Percentiles rank a stretch among this genome's conserved stretches.
phyloP scores from a whole-genome alignment of 169 alveolate species.

The Eimeria necatrix region DNA sequence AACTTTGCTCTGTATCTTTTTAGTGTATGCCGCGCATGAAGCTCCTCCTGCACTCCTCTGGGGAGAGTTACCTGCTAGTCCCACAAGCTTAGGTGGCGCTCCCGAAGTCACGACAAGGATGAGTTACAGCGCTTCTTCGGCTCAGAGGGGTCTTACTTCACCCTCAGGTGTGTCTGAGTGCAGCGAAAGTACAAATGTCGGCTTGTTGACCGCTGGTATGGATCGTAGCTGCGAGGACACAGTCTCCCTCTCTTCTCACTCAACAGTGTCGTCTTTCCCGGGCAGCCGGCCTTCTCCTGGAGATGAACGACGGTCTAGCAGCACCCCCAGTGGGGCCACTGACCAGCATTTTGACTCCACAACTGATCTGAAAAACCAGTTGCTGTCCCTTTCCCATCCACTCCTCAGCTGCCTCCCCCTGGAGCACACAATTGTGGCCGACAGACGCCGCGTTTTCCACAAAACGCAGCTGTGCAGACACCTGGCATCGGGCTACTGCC shows the following conservation, averaged over 20 bases:
- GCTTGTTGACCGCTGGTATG: background rate
- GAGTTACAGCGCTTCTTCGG: background rate
- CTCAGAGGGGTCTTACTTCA: background rate
- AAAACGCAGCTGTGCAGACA: slow-evolving; percentile 84
- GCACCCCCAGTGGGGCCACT: background rate
- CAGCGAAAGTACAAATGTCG: background rate
- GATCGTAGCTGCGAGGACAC: background rate
- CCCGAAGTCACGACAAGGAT: background rate
- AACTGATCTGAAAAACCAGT: background rate
- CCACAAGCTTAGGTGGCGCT: background rate
- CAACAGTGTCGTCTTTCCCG: slow-evolving; percentile 34
- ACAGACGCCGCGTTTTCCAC: slow-evolving; percentile 78
- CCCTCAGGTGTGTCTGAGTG: background rate
- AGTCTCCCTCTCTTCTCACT: slow-evolving; percentile 4
- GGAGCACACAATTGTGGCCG: slow-evolving; percentile 67
- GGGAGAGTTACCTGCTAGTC: background rate
- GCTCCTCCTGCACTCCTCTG: background rate
- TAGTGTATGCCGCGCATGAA: slow-evolving; percentile 11
- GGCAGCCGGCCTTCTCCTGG: background rate
- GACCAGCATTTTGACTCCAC: background rate
- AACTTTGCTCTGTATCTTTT: background rate
- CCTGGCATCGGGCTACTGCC: slow-evolving; percentile 82
- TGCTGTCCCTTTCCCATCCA: background rate
- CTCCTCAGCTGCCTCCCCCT: slow-evolving; percentile 26
- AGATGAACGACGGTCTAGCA: background rate